Conservation (phyloP, 2,329 filamentous ascomycete species). For the Fusarium sp. region DNA sequence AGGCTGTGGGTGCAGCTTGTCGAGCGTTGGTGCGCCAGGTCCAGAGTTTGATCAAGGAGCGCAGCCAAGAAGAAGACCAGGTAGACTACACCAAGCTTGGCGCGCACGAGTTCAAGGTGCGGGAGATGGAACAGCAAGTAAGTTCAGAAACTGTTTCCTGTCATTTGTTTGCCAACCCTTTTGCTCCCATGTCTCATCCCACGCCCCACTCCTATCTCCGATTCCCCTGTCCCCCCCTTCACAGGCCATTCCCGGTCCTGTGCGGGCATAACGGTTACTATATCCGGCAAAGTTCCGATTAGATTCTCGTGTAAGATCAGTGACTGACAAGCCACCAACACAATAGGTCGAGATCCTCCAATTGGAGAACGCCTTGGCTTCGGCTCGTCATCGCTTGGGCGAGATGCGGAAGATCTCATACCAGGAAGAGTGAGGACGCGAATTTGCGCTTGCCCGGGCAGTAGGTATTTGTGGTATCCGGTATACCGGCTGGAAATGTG, state of each 20-base stretch:
- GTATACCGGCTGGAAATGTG: background rate
- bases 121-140: conserved; percentile 99
- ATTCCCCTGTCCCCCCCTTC: conserved; percentile 8
- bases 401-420: conserved; percentile 99
- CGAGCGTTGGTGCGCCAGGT: conserved; percentile 90
- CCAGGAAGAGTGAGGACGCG: conserved; percentile 71
- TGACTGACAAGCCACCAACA: conserved; percentile 54
- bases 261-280: conserved; percentile 38
- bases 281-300: conserved; percentile 26
- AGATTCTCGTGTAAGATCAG: conserved; percentile 12
- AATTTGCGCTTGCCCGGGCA: background rate
- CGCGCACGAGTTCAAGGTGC: conserved; percentile 96
- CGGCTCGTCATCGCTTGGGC: conserved; percentile 84
- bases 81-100: conserved; percentile 91
- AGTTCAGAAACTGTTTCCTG: conserved; percentile 36
- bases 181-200: background rate
- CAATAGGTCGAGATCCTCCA: conserved; percentile 93
- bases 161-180: conserved; percentile 28
- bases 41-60: conserved; percentile 91
- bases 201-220: conserved; percentile 7
- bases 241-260: conserved; percentile 20
- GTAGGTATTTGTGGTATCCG: conserved; percentile 12
- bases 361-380: conserved; percentile 85
- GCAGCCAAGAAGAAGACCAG: conserved; percentile 81
- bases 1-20: conserved; percentile 91